Percentiles rank a stretch among this genome's conserved stretches.
Evolutionary conservation across 164 flowering plant genomes (phyloP).

Genomic region (Macadamia integrifolia): DNA sequence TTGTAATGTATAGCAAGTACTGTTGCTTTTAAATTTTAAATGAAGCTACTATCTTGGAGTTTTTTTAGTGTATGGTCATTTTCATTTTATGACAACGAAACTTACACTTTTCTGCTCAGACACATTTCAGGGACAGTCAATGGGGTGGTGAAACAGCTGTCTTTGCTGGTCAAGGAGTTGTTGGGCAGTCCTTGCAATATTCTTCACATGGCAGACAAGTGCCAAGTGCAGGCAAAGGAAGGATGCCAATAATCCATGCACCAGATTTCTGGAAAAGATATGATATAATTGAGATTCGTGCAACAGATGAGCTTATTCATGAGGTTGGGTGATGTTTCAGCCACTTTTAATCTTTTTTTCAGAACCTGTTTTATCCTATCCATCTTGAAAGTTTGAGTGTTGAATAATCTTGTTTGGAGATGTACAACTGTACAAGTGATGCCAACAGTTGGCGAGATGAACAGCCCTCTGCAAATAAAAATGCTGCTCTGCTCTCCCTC

Average conservation of each 20-base stretch:
- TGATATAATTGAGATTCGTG: slow-evolving; percentile 23
- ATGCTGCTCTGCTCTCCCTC: too few relatives aligned
- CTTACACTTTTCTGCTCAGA: slow-evolving; percentile 15
- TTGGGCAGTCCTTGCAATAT: slow-evolving; percentile 10
- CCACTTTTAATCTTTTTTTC: too few relatives aligned
- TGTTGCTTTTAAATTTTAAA: background rate
- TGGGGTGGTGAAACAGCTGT: slow-evolving; percentile 10
- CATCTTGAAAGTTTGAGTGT: too few relatives aligned
- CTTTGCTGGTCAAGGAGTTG: slow-evolving; percentile 12
- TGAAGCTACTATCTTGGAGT: too few relatives aligned
- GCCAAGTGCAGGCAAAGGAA: slow-evolving; percentile 13
- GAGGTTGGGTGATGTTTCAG: slow-evolving; percentile 22
- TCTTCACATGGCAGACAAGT: slow-evolving; percentile 9
- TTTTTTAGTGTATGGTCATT: background rate
- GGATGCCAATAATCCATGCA: slow-evolving; percentile 7
- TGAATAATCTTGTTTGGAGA: too few relatives aligned
- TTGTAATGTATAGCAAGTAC: too few relatives aligned
- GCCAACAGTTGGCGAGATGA: too few relatives aligned
- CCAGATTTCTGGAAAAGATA: slow-evolving; percentile 11
- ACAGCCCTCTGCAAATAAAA: too few relatives aligned
- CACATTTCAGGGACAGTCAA: slow-evolving; percentile 14
- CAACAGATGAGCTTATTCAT: slow-evolving; percentile 29
- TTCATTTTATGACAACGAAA: background rate
- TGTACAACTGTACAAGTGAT: background rate
- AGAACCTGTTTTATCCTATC: too few relatives aligned